These are phyloP conservation scores for Gracilaria caudata DNA, from an alignment of 23 red algal species.

Conservation along the genomic window DNA sequence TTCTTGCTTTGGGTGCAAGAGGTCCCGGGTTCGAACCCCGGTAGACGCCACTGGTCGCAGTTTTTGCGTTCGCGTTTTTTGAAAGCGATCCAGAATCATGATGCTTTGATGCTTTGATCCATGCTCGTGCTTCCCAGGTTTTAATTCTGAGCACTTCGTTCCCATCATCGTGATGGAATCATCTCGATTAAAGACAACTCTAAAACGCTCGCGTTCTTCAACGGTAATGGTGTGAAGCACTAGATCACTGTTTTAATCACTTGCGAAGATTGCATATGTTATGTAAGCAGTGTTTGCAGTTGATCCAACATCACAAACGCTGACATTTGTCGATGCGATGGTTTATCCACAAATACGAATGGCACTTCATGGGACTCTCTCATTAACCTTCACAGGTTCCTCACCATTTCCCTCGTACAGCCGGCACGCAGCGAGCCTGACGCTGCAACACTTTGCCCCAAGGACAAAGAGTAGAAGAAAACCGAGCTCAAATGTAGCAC, in stretches of 20 bases:
- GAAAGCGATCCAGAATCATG: too few species aligned
- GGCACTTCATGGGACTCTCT: not conserved
- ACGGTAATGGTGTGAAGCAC: too few species aligned
- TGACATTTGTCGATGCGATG: not conserved
- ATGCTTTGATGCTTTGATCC: too few species aligned
- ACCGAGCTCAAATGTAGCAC: slow-evolving; percentile 43
- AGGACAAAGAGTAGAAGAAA: slow-evolving; percentile 25
- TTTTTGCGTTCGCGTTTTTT: not conserved
- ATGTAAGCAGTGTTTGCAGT: too few species aligned
- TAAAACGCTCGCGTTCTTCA: too few species aligned
- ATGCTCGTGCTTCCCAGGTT: too few species aligned
- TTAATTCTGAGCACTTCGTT: too few species aligned
- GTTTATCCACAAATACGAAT: not conserved
- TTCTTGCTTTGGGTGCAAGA: slow-evolving; percentile 83
- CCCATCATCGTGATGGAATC: too few species aligned
- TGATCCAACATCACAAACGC: too few species aligned
- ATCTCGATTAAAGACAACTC: too few species aligned
- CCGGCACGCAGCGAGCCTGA: slow-evolving; percentile 4
- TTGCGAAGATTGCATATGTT: too few species aligned
- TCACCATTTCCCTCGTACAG: not conserved
- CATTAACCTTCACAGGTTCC: not conserved
- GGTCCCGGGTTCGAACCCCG: slow-evolving; percentile 77
- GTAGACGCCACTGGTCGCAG: slow-evolving; percentile 24
- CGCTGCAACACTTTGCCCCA: slow-evolving; percentile 52
- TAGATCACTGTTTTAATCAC: too few species aligned